Evolutionary conservation across 805 yeast species (phyloP).

Genomic region (Wilhelminamyces savonicus): DNA sequence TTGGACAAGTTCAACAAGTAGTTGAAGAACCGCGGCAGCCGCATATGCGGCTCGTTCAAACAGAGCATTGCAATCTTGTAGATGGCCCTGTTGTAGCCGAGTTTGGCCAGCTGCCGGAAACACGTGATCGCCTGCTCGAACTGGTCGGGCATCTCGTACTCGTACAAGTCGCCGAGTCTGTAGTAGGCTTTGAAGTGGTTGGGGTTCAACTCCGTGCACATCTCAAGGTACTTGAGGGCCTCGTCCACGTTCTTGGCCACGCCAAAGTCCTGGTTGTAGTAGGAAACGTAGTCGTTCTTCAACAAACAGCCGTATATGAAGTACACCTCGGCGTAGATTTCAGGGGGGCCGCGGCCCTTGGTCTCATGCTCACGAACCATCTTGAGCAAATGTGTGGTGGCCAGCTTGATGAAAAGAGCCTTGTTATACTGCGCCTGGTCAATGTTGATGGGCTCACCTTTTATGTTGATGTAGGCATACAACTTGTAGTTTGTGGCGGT

Average conservation of each 20-base stretch:
- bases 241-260: conserved; percentile 19
- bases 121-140: conserved; percentile 27
- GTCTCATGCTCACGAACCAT: conserved; percentile 28
- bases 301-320: conserved; percentile 31
- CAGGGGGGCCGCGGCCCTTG: conserved; percentile 8
- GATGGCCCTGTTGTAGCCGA: conserved; percentile 41
- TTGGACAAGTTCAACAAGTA: conserved; percentile 32
- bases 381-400: conserved; percentile 30
- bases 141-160: conserved; percentile 23
- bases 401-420: conserved; percentile 30
- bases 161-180: conserved; percentile 34
- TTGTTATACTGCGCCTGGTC: conserved; percentile 27
- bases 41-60: conserved; percentile 25
- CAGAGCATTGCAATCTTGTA: conserved; percentile 33
- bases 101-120: conserved; percentile 32
- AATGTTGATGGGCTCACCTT: conserved; percentile 29
- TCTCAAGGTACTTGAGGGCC: conserved; percentile 26
- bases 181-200: conserved; percentile 27
- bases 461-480: conserved; percentile 35
- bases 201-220: conserved; percentile 25
- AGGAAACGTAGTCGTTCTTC: conserved; percentile 25
- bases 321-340: conserved; percentile 24
- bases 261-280: conserved; percentile 32
- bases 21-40: conserved; percentile 29
- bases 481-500: conserved; percentile 32